phyloP scores from a whole-genome alignment of 768 basidiomycete genomes.

The Leccinum broughii region DNA sequence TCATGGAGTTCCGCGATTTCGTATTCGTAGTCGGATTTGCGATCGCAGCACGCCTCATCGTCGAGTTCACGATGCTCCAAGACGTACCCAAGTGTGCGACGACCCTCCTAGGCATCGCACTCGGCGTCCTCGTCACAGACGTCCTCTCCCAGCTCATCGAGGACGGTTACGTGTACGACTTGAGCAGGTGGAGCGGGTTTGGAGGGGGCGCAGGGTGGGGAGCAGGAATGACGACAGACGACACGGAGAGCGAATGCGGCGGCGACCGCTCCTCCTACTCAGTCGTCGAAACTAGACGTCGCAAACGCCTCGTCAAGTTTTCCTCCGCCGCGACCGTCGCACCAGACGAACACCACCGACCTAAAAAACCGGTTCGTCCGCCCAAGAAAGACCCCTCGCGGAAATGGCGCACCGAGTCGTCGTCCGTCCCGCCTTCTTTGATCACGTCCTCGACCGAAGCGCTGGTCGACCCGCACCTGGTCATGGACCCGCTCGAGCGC shows the following conservation, averaged over 20 bases:
- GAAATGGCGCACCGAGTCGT: constrained; percentile 34
- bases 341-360: constrained; percentile 6
- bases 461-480: constrained; percentile 55
- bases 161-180: constrained; percentile 38
- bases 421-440: constrained; percentile 46
- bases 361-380: constrained; percentile 28
- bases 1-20: constrained; percentile 52
- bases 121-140: constrained; percentile 73
- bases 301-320: constrained; percentile 50
- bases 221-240: background rate
- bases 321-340: constrained; percentile 32
- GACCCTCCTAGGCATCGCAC: constrained; percentile 63
- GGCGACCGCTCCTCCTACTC: constrained; percentile 6
- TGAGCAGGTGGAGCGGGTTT: constrained; percentile 7
- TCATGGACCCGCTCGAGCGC: constrained; percentile 66
- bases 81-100: constrained; percentile 57
- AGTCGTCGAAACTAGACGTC: constrained; percentile 25
- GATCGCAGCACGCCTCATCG: constrained; percentile 59
- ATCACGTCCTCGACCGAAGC: constrained; percentile 69
- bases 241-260: constrained; percentile 16
- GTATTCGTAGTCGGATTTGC: constrained; percentile 56
- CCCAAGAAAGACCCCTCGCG: constrained; percentile 30
- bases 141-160: constrained; percentile 67
- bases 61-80: constrained; percentile 58
- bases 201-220: background rate